Evolutionary conservation across 2,329 filamentous ascomycete species (phyloP).

Genomic region (Aspergillus sp.): DNA sequence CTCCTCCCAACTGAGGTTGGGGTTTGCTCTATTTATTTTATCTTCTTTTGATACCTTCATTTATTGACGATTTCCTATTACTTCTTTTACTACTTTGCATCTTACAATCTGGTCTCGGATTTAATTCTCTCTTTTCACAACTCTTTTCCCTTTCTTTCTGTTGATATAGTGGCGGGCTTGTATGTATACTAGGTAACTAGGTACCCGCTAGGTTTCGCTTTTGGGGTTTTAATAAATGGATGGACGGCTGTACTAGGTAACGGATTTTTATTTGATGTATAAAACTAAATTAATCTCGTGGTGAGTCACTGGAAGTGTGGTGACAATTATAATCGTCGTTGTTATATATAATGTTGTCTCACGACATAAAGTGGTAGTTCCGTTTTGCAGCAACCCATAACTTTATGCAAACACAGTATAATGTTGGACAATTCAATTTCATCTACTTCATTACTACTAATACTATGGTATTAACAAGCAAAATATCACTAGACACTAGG

Average conservation of each 20-base stretch:
- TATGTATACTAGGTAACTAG: constrained; percentile 6
- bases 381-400: too few relatives aligned
- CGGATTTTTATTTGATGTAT: not conserved
- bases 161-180: constrained; percentile 4
- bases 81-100: not conserved
- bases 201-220: not conserved
- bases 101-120: not conserved
- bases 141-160: constrained; percentile 2
- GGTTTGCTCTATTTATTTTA: not conserved
- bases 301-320: not conserved
- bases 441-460: too few relatives aligned
- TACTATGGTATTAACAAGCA: too few relatives aligned
- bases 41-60: constrained; percentile 12
- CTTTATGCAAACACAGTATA: too few relatives aligned
- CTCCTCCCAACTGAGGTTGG: constrained; percentile 23
- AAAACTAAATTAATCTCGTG: not conserved
- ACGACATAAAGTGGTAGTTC: too few relatives aligned
- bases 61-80: not conserved
- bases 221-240: constrained; percentile 4
- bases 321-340: too few relatives aligned
- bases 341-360: too few relatives aligned
- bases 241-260: constrained; percentile 2
- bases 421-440: too few relatives aligned
- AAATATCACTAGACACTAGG: too few relatives aligned
- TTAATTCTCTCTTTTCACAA: not conserved